Evolutionary conservation across 257 asterid species (phyloP), one percentile per base, ranked within the genome.

Genomic region (Echium plantagineum): DNA sequence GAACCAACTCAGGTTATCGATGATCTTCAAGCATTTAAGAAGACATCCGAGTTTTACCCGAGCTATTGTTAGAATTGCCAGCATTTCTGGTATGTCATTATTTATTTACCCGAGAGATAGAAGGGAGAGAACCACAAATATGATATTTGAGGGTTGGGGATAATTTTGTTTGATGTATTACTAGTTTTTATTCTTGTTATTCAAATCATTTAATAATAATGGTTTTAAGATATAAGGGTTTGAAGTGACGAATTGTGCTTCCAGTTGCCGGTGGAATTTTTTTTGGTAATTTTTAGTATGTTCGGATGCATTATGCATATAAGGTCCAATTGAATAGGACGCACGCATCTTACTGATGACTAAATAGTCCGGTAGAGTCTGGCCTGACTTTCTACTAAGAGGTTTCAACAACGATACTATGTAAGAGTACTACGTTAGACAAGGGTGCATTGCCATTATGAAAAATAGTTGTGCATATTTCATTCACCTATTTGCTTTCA

Each of bases 11-110:
- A 77, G 72, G 77, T 69, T 66, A 91, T 84, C 61, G 61, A 75
- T 49, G 86, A 91, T 75, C 69, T 79, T 19, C 47, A 67, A 54
- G 70, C 73, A 70, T 82, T 91, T 77, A 93, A 89, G 80, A 76
- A 71, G 62, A 66, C 68, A 16, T 74, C 95, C 51, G 58, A 77
- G 26, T 93, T 79, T 75, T 93, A 89, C 60, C 94, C 89, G 19
- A 77, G 81, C 74, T 69, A 59, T 83, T 86, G 62, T 83, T 78
- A 83, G 42, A 58, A 53, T 20, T 46, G 28, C 26, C 19, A 51
- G 22, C 54, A 31, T 30, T 30, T 49, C 30, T 32, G 49, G 13
- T 10, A 24, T 49, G 19, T 22, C 57, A 19, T 53, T 53, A 0
- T 0, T 53, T 6, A 7, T 17, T 17, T 52, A 18, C 12, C 9